Conservation (phyloP, 2,329 filamentous ascomycete genomes). For the Phyllosticta ampelicida region DNA sequence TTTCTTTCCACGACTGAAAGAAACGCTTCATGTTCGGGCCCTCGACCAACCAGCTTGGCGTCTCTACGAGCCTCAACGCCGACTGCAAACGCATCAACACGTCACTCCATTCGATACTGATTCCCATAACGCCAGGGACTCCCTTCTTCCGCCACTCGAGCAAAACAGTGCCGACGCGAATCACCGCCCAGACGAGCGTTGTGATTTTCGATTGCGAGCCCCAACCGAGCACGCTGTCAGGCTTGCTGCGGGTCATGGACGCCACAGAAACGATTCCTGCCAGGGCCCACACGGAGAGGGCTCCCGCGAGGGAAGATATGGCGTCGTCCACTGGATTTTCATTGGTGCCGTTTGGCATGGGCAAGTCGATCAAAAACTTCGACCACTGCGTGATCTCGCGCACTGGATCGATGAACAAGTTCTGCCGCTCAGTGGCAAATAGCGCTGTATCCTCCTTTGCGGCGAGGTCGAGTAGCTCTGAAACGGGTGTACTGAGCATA, state of each 20-base stretch:
- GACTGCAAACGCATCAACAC: background rate
- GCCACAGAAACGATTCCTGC: slow-evolving; percentile 40
- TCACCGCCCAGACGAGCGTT: slow-evolving; percentile 41
- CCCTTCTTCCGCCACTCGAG: slow-evolving; percentile 15
- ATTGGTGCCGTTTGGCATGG: slow-evolving; percentile 19
- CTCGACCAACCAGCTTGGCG: background rate
- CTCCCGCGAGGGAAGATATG: background rate
- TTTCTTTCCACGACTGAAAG: too few relatives aligned
- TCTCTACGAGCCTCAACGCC: background rate
- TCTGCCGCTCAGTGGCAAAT: slow-evolving; percentile 85
- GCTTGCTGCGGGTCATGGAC: slow-evolving; percentile 21
- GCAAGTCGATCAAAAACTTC: slow-evolving; percentile 30
- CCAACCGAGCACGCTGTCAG: slow-evolving; percentile 63
- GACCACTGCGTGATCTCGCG: slow-evolving; percentile 64
- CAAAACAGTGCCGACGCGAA: slow-evolving; percentile 33
- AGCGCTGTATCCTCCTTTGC: slow-evolving; percentile 50
- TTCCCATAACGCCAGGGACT: background rate
- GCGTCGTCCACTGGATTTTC: slow-evolving; percentile 11
- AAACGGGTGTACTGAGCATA: background rate
- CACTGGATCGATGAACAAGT: slow-evolving; percentile 80
- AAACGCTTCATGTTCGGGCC: background rate
- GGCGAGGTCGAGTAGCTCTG: slow-evolving; percentile 2
- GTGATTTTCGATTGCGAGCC: slow-evolving; percentile 58
- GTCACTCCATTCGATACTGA: background rate
- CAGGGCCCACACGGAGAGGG: slow-evolving; percentile 37